Evolutionary conservation across 1,284 basidiomycete species (phyloP), one percentile per base, ranked within the genome.

Genomic region (Ceratobasidium theobromae): DNA sequence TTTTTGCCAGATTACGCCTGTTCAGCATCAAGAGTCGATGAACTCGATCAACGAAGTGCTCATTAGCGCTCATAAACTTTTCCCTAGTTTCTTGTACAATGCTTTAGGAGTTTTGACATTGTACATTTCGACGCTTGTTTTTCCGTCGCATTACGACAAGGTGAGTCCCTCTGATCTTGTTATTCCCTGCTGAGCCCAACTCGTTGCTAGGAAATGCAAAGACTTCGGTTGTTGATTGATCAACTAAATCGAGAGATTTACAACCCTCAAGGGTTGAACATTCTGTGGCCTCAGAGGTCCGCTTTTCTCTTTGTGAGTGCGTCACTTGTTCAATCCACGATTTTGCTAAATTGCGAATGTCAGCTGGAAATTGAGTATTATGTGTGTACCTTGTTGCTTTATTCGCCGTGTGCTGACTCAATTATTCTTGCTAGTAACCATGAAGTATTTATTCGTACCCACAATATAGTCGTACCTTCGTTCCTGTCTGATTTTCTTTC

Each of bases 281-380:
- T 95, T 51, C 77, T 91, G 30, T 89, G 90, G 85, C 93, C 93
- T 1, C 79, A 81, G 41, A 83, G 82, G 72, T 86, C 87, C 67
- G 93, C 88, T 0, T 94, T 93, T 74, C 78, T 95, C 70, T 95
- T 90, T 77, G 91, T 94, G 73, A 76, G 90, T 87, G 53, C 28
- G 5, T 4, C 38, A 6, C 21, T 30, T 25, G 27, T 35, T 25
- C 11, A 33, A 3, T 18, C 12, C 16, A 23, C 16, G n/a, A 28
- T 30, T 35, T 14, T 27, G 16, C 16, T 45, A 28, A 38, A 38
- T 21, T 23, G 49, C 38, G 8, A 18, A 23, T 38, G 18, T 12
- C 8, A 73, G 72, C 67, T 77, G 43, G 76, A 77, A 69, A 65
- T 77, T 43, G 76, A 76, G 68, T 76, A 76, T 70, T 76, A 73